These are phyloP conservation scores for Coffea canephora DNA, from an alignment of 257 asterid species.

Conservation along the genomic window DNA sequence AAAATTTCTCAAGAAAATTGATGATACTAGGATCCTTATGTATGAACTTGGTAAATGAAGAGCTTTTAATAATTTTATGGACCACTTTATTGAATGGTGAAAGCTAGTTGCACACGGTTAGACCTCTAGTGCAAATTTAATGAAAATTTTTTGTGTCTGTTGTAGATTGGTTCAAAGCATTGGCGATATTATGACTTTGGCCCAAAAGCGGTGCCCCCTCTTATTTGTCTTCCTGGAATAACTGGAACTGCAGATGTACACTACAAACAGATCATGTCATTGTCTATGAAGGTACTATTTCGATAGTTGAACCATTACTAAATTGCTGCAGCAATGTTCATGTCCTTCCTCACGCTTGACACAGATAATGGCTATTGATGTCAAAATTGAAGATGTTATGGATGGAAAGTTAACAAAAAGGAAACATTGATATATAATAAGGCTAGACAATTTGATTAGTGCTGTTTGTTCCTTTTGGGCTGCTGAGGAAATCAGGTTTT, in stretches of 20 bases:
- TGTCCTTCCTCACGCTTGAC: not conserved
- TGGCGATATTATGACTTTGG: slow-evolving; percentile 99
- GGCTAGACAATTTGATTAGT: not conserved
- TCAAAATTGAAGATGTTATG: not conserved
- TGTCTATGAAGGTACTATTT: slow-evolving; percentile 83
- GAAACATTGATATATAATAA: not conserved
- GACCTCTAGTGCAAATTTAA: not conserved
- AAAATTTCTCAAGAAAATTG: not conserved
- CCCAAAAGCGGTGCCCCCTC: slow-evolving; percentile 88
- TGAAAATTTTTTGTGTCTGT: not conserved
- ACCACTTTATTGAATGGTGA: not conserved
- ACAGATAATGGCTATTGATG: not conserved
- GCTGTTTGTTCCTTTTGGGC: not conserved
- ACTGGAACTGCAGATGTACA: slow-evolving; percentile 95
- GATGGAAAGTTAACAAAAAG: not conserved
- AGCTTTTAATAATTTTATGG: not conserved
- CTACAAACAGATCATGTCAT: slow-evolving; percentile 94
- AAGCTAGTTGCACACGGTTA: not conserved
- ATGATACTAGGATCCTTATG: slow-evolving; percentile 3
- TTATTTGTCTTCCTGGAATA: slow-evolving; percentile 92
- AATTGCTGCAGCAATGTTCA: not conserved
- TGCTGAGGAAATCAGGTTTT: not conserved
- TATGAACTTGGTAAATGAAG: not conserved
- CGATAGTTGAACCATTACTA: slow-evolving; percentile 1
- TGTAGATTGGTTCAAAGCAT: slow-evolving; percentile 87